Evolutionary conservation across 2,329 filamentous ascomycete genomes (phyloP), one percentile per base, ranked within the genome.

Genomic region (Helicocarpus griseus): DNA sequence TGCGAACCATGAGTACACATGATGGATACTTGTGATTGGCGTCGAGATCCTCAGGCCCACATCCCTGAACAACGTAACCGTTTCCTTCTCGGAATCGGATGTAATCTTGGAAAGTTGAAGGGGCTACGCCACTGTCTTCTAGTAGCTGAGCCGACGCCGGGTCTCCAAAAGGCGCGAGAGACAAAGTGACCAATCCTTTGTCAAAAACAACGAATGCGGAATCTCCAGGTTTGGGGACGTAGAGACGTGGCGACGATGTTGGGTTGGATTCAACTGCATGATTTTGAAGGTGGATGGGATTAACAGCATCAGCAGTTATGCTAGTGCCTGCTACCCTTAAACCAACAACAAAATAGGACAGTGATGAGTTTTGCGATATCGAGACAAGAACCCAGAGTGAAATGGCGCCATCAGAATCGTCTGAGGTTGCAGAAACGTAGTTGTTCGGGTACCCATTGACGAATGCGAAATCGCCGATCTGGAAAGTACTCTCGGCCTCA

Each of bases 121-220:
- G 31, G 0, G 81, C 79, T 21, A 83, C 64, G 59, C 84, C 78
- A 35, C 77, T 83, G 50, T 87, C 83, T 51, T 79, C 73, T 56
- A 86, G 78, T 3, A 94, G 75, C 63, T 95, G 89, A 1, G 81
- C 80, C 48, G 89, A 86, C 6, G 88, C 87, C 2, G 83, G 84
- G 40, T 87, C 82, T 13, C 82, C 80, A 1, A 79, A 74, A 47
- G 77, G 77, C 2, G 79, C 77, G 45, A 95, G 78, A 0, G 89
- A 95, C 6, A 86, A 77, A 24, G 97, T 71, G 19, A 93, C 79
- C 24, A 93, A 77, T 3, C 88, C 87, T 56, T 84, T 81, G 52
- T 86, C 84, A 58, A 96, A 89, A 1, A 91, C 77, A 36, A 93
- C 69, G 63, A 90, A 95, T 5, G 88, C 89, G 22, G 90, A 86